phyloP scores from a whole-genome alignment of 75 land plant species.

The Pinus tabuliformis region DNA sequence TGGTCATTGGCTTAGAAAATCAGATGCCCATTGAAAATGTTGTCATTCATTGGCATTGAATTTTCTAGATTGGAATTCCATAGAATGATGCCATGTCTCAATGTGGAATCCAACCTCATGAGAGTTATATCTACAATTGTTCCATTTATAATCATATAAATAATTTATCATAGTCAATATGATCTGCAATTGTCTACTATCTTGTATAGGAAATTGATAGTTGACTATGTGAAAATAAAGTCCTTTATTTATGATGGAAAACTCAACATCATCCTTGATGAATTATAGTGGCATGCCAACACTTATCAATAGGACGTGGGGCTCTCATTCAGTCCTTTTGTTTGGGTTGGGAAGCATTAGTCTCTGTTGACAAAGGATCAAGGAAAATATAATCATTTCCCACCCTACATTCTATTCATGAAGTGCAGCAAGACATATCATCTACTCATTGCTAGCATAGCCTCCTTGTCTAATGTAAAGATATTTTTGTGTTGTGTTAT shows the following conservation, averaged over 20 bases:
- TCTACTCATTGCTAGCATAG: slow-evolving; percentile 52
- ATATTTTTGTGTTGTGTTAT: too few relatives aligned
- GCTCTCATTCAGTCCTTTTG: slow-evolving; percentile 59
- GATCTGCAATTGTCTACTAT: slow-evolving; percentile 72
- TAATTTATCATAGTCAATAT: slow-evolving; percentile 72
- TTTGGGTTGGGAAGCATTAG: slow-evolving; percentile 55
- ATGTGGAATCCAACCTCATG: too few relatives aligned
- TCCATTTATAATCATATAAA: slow-evolving; percentile 62
- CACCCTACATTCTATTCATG: slow-evolving; percentile 47
- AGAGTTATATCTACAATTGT: slow-evolving; percentile 21
- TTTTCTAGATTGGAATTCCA: slow-evolving; percentile 42
- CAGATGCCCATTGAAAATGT: slow-evolving; percentile 57
- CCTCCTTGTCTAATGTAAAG: slow-evolving; percentile 62
- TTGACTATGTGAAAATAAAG: slow-evolving; percentile 26
- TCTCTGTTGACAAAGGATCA: slow-evolving; percentile 29
- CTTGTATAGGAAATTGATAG: slow-evolving; percentile 49
- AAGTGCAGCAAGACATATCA: slow-evolving; percentile 68
- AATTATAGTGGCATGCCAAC: slow-evolving; percentile 75
- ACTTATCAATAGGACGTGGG: slow-evolving; percentile 39
- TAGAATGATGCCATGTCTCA: too few relatives aligned
- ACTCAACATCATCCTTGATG: slow-evolving; percentile 50
- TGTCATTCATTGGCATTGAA: slow-evolving; percentile 90
- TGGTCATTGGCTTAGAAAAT: slow-evolving; percentile 68
- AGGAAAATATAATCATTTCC: slow-evolving; percentile 48
- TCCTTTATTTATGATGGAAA: slow-evolving; percentile 66